Conservation (phyloP, 495 filamentous ascomycete species). For the Penicillium arizonense region DNA sequence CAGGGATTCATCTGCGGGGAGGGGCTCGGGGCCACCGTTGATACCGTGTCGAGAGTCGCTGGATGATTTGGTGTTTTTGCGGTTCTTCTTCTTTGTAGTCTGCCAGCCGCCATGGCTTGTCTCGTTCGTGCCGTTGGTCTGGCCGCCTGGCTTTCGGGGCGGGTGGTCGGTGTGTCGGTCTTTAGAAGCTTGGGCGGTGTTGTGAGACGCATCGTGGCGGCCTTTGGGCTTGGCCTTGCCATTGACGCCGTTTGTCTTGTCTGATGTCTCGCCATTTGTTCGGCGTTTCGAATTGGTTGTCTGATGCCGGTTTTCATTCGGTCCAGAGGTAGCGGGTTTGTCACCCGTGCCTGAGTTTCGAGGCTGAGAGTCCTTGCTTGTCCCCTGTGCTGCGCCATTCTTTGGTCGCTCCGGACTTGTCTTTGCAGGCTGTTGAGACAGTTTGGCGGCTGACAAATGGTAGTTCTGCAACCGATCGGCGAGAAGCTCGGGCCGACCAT, state of each 20-base stretch:
- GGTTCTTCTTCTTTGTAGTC: conserved; percentile 49
- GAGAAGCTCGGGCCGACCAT: conserved; percentile 32
- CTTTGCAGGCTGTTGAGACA: conserved; percentile 28
- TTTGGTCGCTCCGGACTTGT: conserved; percentile 31
- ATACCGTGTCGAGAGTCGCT: conserved; percentile 26
- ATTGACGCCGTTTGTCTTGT: conserved; percentile 37
- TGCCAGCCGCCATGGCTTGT: conserved; percentile 43
- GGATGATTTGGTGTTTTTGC: conserved; percentile 37
- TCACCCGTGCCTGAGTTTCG: conserved; percentile 34
- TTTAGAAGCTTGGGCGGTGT: conserved; percentile 20
- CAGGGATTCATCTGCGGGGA: conserved; percentile 49
- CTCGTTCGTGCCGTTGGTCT: conserved; percentile 19
- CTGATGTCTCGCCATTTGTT: conserved; percentile 33
- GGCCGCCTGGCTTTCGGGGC: conserved; percentile 35
- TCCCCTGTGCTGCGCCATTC: conserved; percentile 13
- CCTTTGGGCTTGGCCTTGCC: conserved; percentile 35
- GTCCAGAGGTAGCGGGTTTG: conserved; percentile 16
- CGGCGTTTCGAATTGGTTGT: conserved; percentile 27
- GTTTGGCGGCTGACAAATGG: conserved; percentile 37
- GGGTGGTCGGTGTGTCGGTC: conserved; percentile 29
- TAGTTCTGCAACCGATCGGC: conserved; percentile 39
- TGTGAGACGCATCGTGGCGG: conserved; percentile 30
- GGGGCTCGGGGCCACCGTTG: conserved; percentile 33
- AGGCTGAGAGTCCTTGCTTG: conserved; percentile 29
- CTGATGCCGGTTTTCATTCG: conserved; percentile 24